Evolutionary conservation across 345 rosid species (phyloP), one percentile per base, ranked within the genome.

Genomic region (Corymbia maculata): DNA sequence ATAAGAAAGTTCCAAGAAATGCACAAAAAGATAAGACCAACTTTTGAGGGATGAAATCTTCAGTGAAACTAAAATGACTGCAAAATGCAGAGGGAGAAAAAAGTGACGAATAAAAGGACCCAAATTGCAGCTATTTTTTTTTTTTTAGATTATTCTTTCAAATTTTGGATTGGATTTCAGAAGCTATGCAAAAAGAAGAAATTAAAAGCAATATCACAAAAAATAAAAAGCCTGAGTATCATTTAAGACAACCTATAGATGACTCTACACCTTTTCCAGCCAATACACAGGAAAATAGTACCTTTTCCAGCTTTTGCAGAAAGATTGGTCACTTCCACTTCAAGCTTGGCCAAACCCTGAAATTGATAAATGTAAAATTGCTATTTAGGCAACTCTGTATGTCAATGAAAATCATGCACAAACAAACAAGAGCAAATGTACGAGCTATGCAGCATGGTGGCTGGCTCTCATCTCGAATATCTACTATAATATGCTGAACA

Each of bases 261-360:
- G 26, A 75, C 26, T 75, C 82, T 75, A 19, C 84, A 5, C 84
- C 49, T 36, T 42, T 75, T 75, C 49, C 49, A 75, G 84, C 49
- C 8, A 75, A 36, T 75, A 42, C 84, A 75, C 24, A 53, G 88
- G 51, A 50, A 82, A 89, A n/a, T 88, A 57, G 70, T 93, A 98
- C 99, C 99, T 95, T 98, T 98, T 90, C 99, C 99, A 92, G 99
- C 99, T 92, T 96, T 98, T 51, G 99, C 98, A 87, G 97, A 98
- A 89, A 98, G 98, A 91, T 98, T 98, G 88, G 99, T 98, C 87
- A 98, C 98, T 94, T 98, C 99, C 87, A 98, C 97, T 93, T 98
- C 98, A 94, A 98, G 92, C 92, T 94, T 97, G 36, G 99, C 98
- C 64, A 79, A 88, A 85, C 96, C 98, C 99, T 97, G 93, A 45